These are phyloP conservation scores for Backusella morwellensis DNA, from an alignment of 192 early-diverging fungal species.

Conservation along the genomic window DNA sequence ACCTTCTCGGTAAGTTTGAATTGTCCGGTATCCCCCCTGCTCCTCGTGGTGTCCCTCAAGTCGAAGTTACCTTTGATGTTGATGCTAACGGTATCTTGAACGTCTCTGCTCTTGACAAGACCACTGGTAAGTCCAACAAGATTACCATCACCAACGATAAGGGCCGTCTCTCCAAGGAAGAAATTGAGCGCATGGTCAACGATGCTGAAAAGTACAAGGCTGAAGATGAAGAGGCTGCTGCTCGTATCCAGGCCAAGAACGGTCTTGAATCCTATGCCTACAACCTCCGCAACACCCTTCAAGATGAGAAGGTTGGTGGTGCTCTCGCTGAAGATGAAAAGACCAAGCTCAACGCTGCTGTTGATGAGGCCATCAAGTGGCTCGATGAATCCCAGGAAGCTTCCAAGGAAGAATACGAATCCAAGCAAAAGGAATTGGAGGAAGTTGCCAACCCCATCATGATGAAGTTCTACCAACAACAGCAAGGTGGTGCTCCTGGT, in stretches of 20 bases:
- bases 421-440: constrained; percentile 93
- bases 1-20: constrained; percentile 97
- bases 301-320: constrained; percentile 82
- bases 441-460: constrained; percentile 96
- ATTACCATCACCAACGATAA: constrained; percentile 99
- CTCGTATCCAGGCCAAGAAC: constrained; percentile 90
- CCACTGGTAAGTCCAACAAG: constrained; percentile 92
- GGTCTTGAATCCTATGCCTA: constrained; percentile 97
- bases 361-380: constrained; percentile 94
- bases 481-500: constrained; percentile 64
- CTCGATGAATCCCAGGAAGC: constrained; percentile 93
- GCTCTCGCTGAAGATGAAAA: constrained; percentile 87
- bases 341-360: constrained; percentile 77
- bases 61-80: constrained; percentile 96
- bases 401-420: constrained; percentile 97
- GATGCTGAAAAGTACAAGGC: constrained; percentile 89
- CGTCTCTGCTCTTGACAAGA: constrained; percentile 93
- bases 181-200: constrained; percentile 72
- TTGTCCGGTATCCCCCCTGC: constrained; percentile 96
- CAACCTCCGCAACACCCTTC: constrained; percentile 93
- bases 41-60: constrained; percentile 95
- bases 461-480: constrained; percentile 94
- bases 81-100: constrained; percentile 98
- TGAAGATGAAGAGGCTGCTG: constrained; percentile 92
- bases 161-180: constrained; percentile 61